Percentiles rank a stretch among this genome's conserved stretches.
These are phyloP conservation scores for Sporothrix dimorphospora DNA, from an alignment of 2,329 filamentous ascomycete species.

Conservation along the genomic window DNA sequence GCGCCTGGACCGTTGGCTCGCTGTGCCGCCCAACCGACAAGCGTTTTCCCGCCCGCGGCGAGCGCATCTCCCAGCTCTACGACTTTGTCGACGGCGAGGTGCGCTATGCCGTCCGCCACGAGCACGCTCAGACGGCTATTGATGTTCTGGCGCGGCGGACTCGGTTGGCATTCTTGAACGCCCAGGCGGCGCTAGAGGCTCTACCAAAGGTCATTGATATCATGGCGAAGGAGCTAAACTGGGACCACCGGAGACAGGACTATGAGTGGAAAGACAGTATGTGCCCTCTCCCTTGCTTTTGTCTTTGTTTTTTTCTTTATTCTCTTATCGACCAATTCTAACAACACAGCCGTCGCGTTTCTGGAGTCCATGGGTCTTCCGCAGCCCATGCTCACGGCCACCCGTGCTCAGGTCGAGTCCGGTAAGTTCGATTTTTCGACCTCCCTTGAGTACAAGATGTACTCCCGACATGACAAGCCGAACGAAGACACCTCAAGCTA, in stretches of 20 bases:
- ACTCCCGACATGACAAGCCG: constrained; percentile 61
- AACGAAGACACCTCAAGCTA: constrained; percentile 38
- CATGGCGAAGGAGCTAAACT: constrained; percentile 82
- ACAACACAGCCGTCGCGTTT: constrained; percentile 52
- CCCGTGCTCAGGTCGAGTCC: constrained; percentile 63
- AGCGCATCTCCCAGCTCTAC: constrained; percentile 78
- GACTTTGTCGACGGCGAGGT: constrained; percentile 92
- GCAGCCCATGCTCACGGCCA: constrained; percentile 58
- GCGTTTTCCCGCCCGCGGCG: constrained; percentile 81
- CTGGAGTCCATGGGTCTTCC: constrained; percentile 69
- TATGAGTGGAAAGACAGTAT: constrained; percentile 73
- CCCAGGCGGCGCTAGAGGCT: constrained; percentile 84
- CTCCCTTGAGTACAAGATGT: constrained; percentile 63
- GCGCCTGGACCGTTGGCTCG: constrained; percentile 86
- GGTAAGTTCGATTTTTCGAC: constrained; percentile 62
- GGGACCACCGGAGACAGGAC: constrained; percentile 73
- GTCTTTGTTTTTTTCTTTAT: background rate
- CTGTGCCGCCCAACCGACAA: constrained; percentile 77
- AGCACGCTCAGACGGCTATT: constrained; percentile 88
- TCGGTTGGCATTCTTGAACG: constrained; percentile 85
- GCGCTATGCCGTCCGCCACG: constrained; percentile 82
- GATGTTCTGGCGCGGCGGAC: constrained; percentile 86
- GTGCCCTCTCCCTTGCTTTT: background rate
- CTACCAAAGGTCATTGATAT: constrained; percentile 85
- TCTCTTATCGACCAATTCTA: background rate